Percentiles rank a stretch among this genome's conserved stretches.
These are phyloP conservation scores for Persicaria maculosa DNA, from an alignment of 148 eudicot genomes.

Conservation along the genomic window DNA sequence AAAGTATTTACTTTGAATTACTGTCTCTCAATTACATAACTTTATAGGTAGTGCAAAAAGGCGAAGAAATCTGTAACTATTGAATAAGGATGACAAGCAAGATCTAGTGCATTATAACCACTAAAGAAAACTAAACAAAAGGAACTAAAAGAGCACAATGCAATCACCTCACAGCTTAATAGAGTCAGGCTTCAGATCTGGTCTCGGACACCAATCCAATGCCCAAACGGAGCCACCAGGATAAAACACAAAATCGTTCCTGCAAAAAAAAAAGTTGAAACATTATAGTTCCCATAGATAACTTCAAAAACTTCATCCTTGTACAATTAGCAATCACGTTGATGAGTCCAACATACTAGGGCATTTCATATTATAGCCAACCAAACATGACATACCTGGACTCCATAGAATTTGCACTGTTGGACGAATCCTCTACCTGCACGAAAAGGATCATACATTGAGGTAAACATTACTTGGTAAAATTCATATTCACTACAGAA, in stretches of 20 bases:
- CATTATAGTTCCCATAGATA: conserved; percentile 15
- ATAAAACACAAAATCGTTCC: conserved; percentile 78
- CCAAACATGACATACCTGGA: conserved; percentile 20
- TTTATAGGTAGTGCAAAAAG: background rate
- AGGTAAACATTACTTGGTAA: background rate
- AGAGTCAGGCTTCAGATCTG: conserved; percentile 27
- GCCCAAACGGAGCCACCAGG: conserved; percentile 85
- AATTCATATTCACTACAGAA: background rate
- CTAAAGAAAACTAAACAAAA: background rate
- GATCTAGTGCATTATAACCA: background rate
- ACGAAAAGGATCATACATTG: conserved; percentile 13
- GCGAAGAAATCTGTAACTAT: background rate
- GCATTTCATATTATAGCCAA: background rate
- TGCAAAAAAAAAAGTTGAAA: conserved; percentile 22
- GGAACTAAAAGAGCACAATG: background rate
- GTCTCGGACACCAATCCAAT: conserved; percentile 91
- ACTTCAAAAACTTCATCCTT: conserved; percentile 4
- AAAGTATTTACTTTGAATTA: background rate
- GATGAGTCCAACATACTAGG: background rate
- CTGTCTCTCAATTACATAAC: background rate
- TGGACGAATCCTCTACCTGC: conserved; percentile 20
- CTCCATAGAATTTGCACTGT: conserved; percentile 14
- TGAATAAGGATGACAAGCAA: background rate
- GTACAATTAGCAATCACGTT: background rate
- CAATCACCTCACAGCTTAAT: conserved; percentile 52